Evolutionary conservation across 1,139 yeast genomes (phyloP).

Genomic region (Pneumocystis jirovecii): DNA sequence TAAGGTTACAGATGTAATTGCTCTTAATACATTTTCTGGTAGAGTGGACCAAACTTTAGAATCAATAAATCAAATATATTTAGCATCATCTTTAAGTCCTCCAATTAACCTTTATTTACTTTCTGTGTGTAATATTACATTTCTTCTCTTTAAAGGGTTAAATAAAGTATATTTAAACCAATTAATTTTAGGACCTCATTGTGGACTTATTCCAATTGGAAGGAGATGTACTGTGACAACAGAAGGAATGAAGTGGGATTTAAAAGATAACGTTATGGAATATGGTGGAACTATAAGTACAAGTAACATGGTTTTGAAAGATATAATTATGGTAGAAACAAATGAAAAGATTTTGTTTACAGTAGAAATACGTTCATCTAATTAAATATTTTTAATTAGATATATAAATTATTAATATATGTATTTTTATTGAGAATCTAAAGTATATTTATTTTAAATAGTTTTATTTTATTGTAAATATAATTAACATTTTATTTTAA

Average conservation of each 20-base stretch:
- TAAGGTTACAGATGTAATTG: slow-evolving; percentile 1
- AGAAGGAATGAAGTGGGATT: slow-evolving; percentile 1
- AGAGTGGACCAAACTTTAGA: background rate
- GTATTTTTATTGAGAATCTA: background rate
- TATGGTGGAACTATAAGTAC: background rate
- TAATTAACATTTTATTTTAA: too few species aligned
- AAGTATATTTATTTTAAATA: background rate
- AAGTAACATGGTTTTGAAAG: background rate
- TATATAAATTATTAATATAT: background rate
- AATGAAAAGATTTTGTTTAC: background rate
- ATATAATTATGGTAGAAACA: background rate
- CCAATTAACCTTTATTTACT: background rate
- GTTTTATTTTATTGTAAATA: background rate
- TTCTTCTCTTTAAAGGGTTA: background rate
- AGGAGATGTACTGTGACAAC: background rate
- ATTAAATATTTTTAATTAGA: background rate
- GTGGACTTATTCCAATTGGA: slow-evolving; percentile 1
- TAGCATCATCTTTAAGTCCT: background rate
- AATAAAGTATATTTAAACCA: background rate
- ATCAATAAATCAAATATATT: background rate
- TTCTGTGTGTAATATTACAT: background rate
- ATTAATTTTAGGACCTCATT: background rate
- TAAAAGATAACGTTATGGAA: background rate
- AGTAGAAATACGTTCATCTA: slow-evolving; percentile 28
- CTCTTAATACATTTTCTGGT: background rate